Evolutionary conservation across 106 monocot genomes (phyloP), one percentile per base, ranked within the genome.

Genomic region (Agapanthus africanus): DNA sequence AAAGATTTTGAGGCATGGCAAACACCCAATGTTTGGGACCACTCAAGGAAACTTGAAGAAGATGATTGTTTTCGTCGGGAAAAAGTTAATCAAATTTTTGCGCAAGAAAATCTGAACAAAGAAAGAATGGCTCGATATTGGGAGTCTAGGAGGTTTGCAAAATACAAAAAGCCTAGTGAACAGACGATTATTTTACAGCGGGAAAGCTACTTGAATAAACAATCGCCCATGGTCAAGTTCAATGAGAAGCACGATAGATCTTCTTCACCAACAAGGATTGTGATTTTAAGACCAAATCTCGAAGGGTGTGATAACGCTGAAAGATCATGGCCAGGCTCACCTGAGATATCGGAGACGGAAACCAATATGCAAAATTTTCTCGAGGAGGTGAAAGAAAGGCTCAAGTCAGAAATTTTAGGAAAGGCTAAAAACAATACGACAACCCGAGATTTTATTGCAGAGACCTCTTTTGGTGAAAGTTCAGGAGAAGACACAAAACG

Each of bases 1-100:
- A 84, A 74, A 67, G 91, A 97, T 23, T 97, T 97, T 32, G 83
- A 89, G 71, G 87, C 87, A 44, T 89, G 97, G 97, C 89, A 92
- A 73, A 71, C 76, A 59, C 72, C 80, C 4, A 92, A 71, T 66
- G 27, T 68, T 23, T 80, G 78, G 79, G 97, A 89, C 70, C 47
- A 36, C 30, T 83, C 88, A n/a, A 76, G 69, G 14, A 71, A 31
- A 28, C 47, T 71, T 31, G 80, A 76, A 23, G 30, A 63, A 35
- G 74, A 66, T 59, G 67, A 11, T 65, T 3, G 21, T 70, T 11
- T 21, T 42, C 37, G 25, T 21, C 38, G 37, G 2, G 69, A 25
- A 59, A 57, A 81, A 11, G 54, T 7, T 44, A 68, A 52, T 22
- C 76, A 82, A 66, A 66, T 74, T 21, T 25, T 93, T 38, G 83